Percentiles rank a stretch among this genome's conserved stretches.
Conservation (phyloP, 139 green algal genomes). For the Pseudopediastrum boryanum region DNA sequence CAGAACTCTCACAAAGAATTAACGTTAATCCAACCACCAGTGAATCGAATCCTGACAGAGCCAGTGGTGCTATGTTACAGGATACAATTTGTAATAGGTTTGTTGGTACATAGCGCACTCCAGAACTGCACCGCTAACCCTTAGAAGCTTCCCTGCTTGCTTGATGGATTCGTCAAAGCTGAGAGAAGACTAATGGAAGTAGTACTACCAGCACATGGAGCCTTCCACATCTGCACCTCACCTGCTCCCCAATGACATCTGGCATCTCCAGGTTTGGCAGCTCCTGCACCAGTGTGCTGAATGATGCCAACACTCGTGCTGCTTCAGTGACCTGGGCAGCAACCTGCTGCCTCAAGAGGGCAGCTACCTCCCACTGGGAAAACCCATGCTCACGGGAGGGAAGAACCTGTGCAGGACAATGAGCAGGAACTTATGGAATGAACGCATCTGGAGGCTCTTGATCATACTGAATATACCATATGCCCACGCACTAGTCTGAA, state of each 20-base stretch:
- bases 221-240: constrained; percentile 7
- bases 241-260: constrained; percentile 56
- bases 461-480: background rate
- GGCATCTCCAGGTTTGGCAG: constrained; percentile 66
- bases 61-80: no score
- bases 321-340: constrained; percentile 26
- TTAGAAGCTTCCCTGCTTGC: no score
- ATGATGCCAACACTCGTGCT: constrained; percentile 37
- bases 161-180: no score
- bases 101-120: no score
- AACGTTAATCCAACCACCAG: no score
- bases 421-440: background rate
- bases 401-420: background rate
- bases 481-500: background rate
- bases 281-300: constrained; percentile 43
- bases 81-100: no score
- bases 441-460: background rate
- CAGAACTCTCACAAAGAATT: no score
- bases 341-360: constrained; percentile 21
- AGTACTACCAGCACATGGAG: background rate
- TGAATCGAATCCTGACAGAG: no score
- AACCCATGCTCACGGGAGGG: constrained; percentile 5
- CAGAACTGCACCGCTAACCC: no score
- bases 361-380: constrained; percentile 52
- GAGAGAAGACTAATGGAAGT: constrained; percentile 15